Percentiles rank a stretch among this genome's conserved stretches.
phyloP scores from a whole-genome alignment of 2,329 filamentous ascomycete species.

The Neofusicoccum laricinum region DNA sequence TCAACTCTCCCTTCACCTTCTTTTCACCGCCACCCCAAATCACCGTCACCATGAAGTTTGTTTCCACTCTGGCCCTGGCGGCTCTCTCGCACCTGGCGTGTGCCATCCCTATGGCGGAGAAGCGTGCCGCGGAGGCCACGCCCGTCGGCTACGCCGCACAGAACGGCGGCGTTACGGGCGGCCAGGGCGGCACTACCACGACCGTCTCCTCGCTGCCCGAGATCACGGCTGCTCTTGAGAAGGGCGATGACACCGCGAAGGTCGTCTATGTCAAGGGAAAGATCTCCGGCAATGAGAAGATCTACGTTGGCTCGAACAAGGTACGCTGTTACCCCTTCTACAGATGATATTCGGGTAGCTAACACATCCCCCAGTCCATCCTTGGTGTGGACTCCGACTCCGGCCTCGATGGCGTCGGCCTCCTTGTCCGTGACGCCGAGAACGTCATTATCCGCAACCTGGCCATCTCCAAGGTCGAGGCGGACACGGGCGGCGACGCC shows the following conservation, averaged over 20 bases:
- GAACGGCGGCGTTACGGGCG: conserved; percentile 55
- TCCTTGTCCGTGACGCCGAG: conserved; percentile 51
- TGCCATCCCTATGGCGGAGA: conserved; percentile 10
- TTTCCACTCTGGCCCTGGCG: conserved; percentile 9
- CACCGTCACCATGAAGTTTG: conserved; percentile 5
- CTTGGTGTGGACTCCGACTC: conserved; percentile 42
- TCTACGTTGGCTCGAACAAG: conserved; percentile 13
- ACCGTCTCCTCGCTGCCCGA: conserved; percentile 53
- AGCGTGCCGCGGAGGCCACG: conserved; percentile 22
- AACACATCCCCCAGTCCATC: background rate
- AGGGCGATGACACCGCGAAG: background rate
- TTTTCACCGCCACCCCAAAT: background rate
- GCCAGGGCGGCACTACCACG: conserved; percentile 53
- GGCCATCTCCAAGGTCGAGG: conserved; percentile 56
- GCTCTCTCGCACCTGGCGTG: conserved; percentile 12
- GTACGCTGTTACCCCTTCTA: background rate
- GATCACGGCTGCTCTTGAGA: conserved; percentile 48
- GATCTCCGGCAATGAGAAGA: conserved; percentile 6
- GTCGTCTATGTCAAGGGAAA: conserved; percentile 11
- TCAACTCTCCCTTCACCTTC: conserved; percentile 9
- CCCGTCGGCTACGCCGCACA: conserved; percentile 46
- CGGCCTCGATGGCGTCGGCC: conserved; percentile 45
- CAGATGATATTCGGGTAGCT: background rate
- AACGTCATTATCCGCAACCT: conserved; percentile 66
- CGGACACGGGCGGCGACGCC: conserved; percentile 54